phyloP scores from a whole-genome alignment of 345 rosid genomes.

The Ceriops decandra region DNA sequence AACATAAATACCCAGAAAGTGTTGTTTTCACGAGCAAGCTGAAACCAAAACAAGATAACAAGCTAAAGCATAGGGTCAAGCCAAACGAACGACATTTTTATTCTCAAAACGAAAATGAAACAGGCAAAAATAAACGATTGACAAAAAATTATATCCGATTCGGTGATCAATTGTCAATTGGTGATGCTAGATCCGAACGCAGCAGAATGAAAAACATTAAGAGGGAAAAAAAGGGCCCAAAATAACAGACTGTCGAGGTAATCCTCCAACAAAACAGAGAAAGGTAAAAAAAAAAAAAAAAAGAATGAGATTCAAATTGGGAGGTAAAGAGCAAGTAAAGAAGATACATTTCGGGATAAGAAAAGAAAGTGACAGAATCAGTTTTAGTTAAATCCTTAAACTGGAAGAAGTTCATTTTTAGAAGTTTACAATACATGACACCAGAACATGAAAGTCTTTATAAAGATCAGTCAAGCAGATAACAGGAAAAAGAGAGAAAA shows the following conservation, averaged over 20 bases:
- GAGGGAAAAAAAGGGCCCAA: not conserved
- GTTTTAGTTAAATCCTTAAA: slow-evolving; percentile 7
- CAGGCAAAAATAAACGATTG: not conserved
- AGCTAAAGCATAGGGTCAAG: not conserved
- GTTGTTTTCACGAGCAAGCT: not conserved
- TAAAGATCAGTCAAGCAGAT: slow-evolving; percentile 24
- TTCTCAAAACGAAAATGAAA: not conserved
- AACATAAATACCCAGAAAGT: slow-evolving; percentile 7
- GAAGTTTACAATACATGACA: no score
- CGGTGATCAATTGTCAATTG: slow-evolving; percentile 17
- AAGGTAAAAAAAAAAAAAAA: not conserved
- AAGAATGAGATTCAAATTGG: slow-evolving; percentile 17
- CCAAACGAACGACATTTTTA: not conserved
- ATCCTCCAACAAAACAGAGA: slow-evolving; percentile 11
- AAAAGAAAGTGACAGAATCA: slow-evolving; percentile 4
- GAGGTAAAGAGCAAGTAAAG: slow-evolving; percentile 13
- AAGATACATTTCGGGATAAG: slow-evolving; percentile 9
- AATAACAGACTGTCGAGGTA: slow-evolving; percentile 1
- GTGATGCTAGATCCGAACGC: slow-evolving; percentile 37
- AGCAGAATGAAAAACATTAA: slow-evolving; percentile 6
- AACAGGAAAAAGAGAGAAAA: not conserved
- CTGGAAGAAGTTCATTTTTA: slow-evolving; percentile 14
- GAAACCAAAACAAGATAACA: not conserved
- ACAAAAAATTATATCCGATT: slow-evolving; percentile 5
- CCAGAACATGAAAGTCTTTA: not conserved